These are phyloP conservation scores for Penicillium sp. DNA, from an alignment of 2,329 filamentous ascomycete species.

Conservation along the genomic window DNA sequence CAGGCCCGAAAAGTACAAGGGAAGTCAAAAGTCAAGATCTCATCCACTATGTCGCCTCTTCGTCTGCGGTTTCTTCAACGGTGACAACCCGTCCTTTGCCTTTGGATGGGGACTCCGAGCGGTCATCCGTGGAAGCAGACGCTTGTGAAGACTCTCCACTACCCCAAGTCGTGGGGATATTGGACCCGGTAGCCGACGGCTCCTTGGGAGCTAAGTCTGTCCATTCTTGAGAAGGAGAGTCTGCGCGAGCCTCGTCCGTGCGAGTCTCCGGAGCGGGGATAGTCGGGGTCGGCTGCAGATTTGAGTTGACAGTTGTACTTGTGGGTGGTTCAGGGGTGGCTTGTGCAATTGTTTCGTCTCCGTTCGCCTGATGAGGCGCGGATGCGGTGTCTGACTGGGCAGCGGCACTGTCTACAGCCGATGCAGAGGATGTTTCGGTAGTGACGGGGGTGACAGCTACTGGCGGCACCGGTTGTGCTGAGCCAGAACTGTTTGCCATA, in stretches of 20 bases:
- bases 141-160: background rate
- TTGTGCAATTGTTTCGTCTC: background rate
- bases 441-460: background rate
- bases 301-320: background rate
- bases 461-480: conserved; percentile 1
- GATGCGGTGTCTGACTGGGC: background rate
- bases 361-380: background rate
- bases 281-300: conserved; percentile 18
- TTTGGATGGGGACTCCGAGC: conserved; percentile 29
- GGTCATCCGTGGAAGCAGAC: conserved; percentile 8
- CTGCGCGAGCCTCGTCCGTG: conserved; percentile 11
- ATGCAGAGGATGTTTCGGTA: conserved; percentile 1
- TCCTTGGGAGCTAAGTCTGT: conserved; percentile 26
- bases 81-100: conserved; percentile 38
- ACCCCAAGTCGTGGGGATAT: conserved; percentile 19
- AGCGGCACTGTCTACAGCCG: background rate
- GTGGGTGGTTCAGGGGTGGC: background rate
- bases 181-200: conserved; percentile 18
- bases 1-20: conserved; percentile 3
- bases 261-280: conserved; percentile 10
- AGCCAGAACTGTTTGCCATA: conserved; percentile 8
- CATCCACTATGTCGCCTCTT: conserved; percentile 24
- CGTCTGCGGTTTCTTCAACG: conserved; percentile 39
- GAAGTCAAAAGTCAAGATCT: conserved; percentile 4
- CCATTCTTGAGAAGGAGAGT: conserved; percentile 34